Conservation (phyloP, 2,329 filamentous ascomycete species). For the Sclerotinia trifoliorum region DNA sequence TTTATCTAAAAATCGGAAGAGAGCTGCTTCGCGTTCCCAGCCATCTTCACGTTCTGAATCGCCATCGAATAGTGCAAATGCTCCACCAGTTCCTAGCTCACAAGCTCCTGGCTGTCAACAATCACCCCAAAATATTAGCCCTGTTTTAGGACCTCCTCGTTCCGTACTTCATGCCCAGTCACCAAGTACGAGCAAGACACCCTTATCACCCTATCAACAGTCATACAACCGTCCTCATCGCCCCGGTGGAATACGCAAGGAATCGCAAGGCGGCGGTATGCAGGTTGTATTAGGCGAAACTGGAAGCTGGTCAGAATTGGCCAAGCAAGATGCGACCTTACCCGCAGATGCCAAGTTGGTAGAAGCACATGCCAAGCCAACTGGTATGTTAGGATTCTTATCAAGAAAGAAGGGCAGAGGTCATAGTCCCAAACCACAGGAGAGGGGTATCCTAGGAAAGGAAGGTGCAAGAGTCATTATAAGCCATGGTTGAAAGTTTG, state of each 20-base stretch:
- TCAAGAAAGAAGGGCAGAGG: conserved; percentile 86
- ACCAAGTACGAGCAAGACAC: conserved; percentile 23
- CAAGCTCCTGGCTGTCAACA: conserved; percentile 30
- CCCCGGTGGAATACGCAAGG: conserved; percentile 35
- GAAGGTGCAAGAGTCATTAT: conserved; percentile 86
- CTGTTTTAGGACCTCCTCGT: conserved; percentile 17
- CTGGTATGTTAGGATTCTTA: conserved; percentile 87
- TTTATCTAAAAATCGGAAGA: conserved; percentile 8
- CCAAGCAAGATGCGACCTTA: conserved; percentile 76
- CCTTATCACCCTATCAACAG: conserved; percentile 37
- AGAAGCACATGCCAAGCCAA: conserved; percentile 55
- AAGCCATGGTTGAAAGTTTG: conserved; percentile 42
- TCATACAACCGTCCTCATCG: conserved; percentile 33
- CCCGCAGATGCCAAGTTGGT: conserved; percentile 61
- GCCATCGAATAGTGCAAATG: conserved; percentile 31
- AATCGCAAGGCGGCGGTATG: conserved; percentile 62
- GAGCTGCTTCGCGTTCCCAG: conserved; percentile 32
- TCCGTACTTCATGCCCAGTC: conserved; percentile 16
- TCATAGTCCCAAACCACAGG: conserved; percentile 89
- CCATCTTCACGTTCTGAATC: conserved; percentile 34
- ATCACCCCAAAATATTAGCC: conserved; percentile 19
- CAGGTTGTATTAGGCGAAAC: conserved; percentile 88
- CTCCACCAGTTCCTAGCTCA: conserved; percentile 31
- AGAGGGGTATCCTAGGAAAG: conserved; percentile 90
- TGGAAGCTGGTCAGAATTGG: conserved; percentile 88